Evolutionary conservation across 805 yeast species (phyloP), one percentile per base, ranked within the genome.

Genomic region (Candida ortonii): DNA sequence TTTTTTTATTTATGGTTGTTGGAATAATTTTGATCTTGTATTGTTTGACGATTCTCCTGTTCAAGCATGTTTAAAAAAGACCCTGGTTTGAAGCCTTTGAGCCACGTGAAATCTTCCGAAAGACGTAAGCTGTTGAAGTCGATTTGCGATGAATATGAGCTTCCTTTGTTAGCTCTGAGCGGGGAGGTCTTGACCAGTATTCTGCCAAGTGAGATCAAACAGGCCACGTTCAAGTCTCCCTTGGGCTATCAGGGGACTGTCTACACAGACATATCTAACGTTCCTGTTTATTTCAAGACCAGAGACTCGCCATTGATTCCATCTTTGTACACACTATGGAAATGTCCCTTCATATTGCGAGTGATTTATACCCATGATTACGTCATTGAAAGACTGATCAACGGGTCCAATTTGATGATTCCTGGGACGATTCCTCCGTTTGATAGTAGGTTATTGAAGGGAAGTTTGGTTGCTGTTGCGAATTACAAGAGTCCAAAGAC

Each of bases 31-130:
- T 22, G 12, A n/a, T 6, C 13, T 14, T 22, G 12, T 6, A 22
- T 22, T 22, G 7, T 20, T 20, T 10, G 22, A 20, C 7, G 22
- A 20, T 15, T 25, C 22, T 18, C 8, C 22, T 6, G 20, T 7
- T 2, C 12, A 7, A 12, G 11, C 16, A 76, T 76, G 82, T 77
- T 77, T 48, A 67, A 70, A 46, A 77, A 76, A 41, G 67, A 68
- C 28, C 71, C 78, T 11, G 66, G 65, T 52, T 65, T 81, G 38
- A 89, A 88, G 61, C 79, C 94, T 3, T 66, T 78, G 33, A 73
- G 95, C 14, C 85, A 86, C 48, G 67, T 93, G 39, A 88, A 87
- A 59, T 75, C 85, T 10, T 83, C 95, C 0, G 97, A 87, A 45
- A 66, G 93, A 25, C 72, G 84, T 44, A 70, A 70, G 43, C 56